Conservation (phyloP, 2,329 filamentous ascomycete species). For the Fusarium sp. region DNA sequence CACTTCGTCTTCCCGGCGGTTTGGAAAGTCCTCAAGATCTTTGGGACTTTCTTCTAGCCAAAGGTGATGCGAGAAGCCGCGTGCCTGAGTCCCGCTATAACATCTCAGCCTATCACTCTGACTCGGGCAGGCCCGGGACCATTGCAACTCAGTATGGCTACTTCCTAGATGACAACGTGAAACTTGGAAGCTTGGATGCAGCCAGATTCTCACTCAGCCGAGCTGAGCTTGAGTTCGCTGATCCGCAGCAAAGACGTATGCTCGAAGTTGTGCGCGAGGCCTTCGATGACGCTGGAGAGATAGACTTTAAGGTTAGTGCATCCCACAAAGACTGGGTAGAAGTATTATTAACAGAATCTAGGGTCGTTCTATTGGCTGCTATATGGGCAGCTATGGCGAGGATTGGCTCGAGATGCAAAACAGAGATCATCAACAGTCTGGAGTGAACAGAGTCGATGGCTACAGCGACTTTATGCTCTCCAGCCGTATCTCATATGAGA, state of each 20-base stretch:
- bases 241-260: constrained; percentile 1
- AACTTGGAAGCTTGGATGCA: not conserved
- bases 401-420: constrained; percentile 4
- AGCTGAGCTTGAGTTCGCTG: not conserved
- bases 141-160: constrained; percentile 1
- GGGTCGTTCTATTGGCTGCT: not conserved
- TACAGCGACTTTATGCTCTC: constrained; percentile 8
- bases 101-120: not conserved
- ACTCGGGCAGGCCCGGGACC: not conserved
- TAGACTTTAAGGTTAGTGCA: not conserved
- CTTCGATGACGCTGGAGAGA: not conserved
- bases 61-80: not conserved
- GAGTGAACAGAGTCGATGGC: not conserved
- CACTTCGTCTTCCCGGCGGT: not conserved
- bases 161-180: constrained; percentile 3
- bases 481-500: constrained; percentile 6
- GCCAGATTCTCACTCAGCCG: not conserved
- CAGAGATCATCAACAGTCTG: not conserved
- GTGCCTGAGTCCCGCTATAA: not conserved
- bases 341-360: not conserved
- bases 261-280: not conserved
- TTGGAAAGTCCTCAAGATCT: not conserved
- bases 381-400: constrained; percentile 5
- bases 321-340: too few species aligned
- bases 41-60: not conserved